Evolutionary conservation across 1,284 basidiomycete genomes (phyloP).

Genomic region (Puccinia coronata): DNA sequence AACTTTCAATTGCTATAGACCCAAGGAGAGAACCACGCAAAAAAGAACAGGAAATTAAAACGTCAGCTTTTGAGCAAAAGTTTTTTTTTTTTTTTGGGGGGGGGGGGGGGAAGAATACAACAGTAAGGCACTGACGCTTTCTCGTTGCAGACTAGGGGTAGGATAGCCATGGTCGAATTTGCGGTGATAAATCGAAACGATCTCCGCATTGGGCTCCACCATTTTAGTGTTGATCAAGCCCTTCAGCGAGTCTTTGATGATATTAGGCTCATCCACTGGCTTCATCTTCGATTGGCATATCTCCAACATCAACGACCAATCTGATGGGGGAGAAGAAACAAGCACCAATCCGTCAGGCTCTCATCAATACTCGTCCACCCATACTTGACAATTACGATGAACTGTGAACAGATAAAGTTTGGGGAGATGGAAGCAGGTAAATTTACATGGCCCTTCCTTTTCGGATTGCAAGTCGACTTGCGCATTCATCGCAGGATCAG

Average conservation of each 20-base stretch:
- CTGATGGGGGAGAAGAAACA: not conserved
- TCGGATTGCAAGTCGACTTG: constrained; percentile 58
- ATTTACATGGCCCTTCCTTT: constrained; percentile 62
- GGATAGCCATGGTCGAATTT: constrained; percentile 60
- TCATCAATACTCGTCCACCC: not conserved
- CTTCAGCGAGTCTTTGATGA: constrained; percentile 62
- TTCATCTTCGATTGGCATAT: constrained; percentile 63
- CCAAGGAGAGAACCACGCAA: constrained; percentile 57
- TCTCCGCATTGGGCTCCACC: constrained; percentile 62
- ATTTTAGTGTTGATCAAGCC: constrained; percentile 63
- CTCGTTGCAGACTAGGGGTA: constrained; percentile 41
- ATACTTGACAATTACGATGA: not conserved
- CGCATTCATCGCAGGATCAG: constrained; percentile 60
- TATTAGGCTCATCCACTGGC: constrained; percentile 62
- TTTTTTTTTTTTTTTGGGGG: too few species aligned
- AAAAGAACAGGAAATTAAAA: constrained; percentile 51
- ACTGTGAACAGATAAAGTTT: not conserved
- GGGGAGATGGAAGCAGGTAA: constrained; percentile 51
- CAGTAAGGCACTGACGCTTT: constrained; percentile 18
- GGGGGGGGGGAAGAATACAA: constrained; percentile 52
- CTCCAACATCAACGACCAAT: constrained; percentile 63
- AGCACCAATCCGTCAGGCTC: not conserved
- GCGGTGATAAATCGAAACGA: constrained; percentile 63
- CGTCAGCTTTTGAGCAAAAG: constrained; percentile 59
- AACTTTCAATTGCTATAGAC: constrained; percentile 29